These are phyloP conservation scores for Candida schatavii DNA, from an alignment of 805 yeast species.

Conservation along the genomic window DNA sequence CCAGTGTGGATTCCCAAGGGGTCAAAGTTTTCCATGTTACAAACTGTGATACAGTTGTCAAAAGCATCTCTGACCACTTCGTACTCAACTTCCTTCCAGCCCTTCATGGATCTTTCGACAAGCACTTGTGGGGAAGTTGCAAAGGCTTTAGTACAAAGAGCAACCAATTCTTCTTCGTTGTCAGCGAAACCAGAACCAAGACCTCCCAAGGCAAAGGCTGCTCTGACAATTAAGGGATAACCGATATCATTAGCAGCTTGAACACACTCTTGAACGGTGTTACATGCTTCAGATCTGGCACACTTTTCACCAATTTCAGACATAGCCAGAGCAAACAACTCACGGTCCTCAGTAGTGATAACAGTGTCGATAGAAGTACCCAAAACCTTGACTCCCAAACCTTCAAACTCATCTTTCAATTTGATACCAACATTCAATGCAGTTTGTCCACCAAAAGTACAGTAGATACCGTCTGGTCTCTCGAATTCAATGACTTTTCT, in stretches of 20 bases:
- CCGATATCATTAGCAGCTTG: conserved; percentile 83
- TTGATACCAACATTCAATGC: conserved; percentile 95
- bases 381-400: conserved; percentile 87
- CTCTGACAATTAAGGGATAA: conserved; percentile 94
- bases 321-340: conserved; percentile 90
- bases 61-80: conserved; percentile 97
- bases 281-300: conserved; percentile 89
- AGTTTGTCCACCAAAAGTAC: conserved; percentile 98
- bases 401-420: conserved; percentile 91
- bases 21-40: conserved; percentile 99
- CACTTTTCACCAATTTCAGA: conserved; percentile 93
- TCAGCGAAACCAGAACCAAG: conserved; percentile 97
- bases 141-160: conserved; percentile 84
- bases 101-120: conserved; percentile 95
- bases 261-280: conserved; percentile 75
- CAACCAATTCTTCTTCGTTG: conserved; percentile 77
- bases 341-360: conserved; percentile 98
- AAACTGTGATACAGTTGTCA: conserved; percentile 97
- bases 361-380: conserved; percentile 97
- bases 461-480: conserved; percentile 94
- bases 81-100: conserved; percentile 98
- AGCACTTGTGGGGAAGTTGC: conserved; percentile 95
- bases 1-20: conserved; percentile 99
- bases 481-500: conserved; percentile 93
- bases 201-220: conserved; percentile 97